These are phyloP conservation scores for Candida takata DNA, from an alignment of 805 yeast species.

Conservation along the genomic window DNA sequence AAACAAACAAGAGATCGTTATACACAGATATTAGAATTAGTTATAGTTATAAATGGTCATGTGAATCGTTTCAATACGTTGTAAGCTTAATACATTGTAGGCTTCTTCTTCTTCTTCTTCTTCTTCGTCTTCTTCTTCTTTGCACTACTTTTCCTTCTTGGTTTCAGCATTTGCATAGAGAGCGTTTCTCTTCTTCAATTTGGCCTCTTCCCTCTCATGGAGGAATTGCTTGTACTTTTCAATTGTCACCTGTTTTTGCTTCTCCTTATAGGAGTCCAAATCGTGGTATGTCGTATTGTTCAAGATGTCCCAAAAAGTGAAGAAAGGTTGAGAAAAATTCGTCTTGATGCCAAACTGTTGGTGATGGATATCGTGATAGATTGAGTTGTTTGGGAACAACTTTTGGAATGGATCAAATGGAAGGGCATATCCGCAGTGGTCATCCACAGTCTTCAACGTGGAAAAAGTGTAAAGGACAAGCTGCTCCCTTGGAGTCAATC, in stretches of 20 bases:
- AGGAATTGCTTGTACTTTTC: slow-evolving; percentile 56
- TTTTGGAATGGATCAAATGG: slow-evolving; percentile 90
- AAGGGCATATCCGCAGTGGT: slow-evolving; percentile 95
- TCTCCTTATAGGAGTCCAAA: slow-evolving; percentile 53
- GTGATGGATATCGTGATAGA: slow-evolving; percentile 96
- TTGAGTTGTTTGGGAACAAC: slow-evolving; percentile 89
- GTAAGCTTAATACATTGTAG: background rate
- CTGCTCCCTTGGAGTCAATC: slow-evolving; percentile 71
- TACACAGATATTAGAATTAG: background rate
- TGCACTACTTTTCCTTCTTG: slow-evolving; percentile 4
- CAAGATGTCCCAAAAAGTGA: slow-evolving; percentile 83
- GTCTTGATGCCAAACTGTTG: slow-evolving; percentile 92
- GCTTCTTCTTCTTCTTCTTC: no score
- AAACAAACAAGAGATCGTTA: no score
- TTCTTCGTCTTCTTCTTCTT: background rate
- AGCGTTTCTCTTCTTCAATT: slow-evolving; percentile 22
- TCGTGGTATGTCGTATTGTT: slow-evolving; percentile 67
- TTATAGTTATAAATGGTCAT: background rate
- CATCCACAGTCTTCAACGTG: slow-evolving; percentile 94
- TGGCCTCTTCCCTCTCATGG: slow-evolving; percentile 30
- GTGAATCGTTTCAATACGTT: background rate
- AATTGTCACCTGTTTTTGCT: slow-evolving; percentile 62
- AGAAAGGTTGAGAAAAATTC: slow-evolving; percentile 94
- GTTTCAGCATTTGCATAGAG: slow-evolving; percentile 5
- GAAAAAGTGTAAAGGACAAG: slow-evolving; percentile 74